Conservation (phyloP, 148 eudicot species). For the Agrostemma githago region DNA sequence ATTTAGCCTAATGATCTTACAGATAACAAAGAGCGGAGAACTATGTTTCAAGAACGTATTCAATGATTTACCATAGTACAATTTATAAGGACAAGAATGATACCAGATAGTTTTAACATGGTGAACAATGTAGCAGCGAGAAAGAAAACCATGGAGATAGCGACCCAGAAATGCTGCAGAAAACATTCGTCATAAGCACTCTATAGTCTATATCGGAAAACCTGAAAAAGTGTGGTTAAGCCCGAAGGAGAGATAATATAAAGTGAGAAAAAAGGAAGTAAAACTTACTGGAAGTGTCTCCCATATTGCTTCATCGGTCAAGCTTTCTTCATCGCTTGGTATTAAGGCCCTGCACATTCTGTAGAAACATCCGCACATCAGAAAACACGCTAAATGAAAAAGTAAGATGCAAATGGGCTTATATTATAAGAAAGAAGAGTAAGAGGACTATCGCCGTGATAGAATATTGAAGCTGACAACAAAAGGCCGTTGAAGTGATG, state of each 20-base stretch:
- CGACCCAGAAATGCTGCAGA: constrained; percentile 84
- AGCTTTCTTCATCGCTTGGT: constrained; percentile 92
- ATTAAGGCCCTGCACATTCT: constrained; percentile 96
- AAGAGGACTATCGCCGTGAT: not conserved
- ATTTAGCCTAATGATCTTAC: not conserved
- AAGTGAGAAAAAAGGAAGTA: not conserved
- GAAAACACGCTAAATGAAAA: constrained; percentile 8
- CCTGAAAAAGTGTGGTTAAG: not conserved
- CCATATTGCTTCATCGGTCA: constrained; percentile 93
- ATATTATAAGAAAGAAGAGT: not conserved
- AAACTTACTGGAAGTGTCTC: constrained; percentile 91
- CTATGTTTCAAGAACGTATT: not conserved
- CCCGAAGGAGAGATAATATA: not conserved
- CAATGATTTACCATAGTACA: no score
- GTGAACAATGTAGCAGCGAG: constrained; percentile 73
- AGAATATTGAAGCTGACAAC: no score
- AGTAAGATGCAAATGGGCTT: not conserved
- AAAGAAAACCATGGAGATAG: constrained; percentile 85
- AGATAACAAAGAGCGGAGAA: not conserved
- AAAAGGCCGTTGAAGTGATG: no score
- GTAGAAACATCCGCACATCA: constrained; percentile 21
- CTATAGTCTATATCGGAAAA: not conserved
- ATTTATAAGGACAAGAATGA: constrained; percentile 5
- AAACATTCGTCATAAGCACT: constrained; percentile 15
- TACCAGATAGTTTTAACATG: constrained; percentile 70